phyloP scores from a whole-genome alignment of 441 rosid genomes.

The Erodium moschatum region DNA sequence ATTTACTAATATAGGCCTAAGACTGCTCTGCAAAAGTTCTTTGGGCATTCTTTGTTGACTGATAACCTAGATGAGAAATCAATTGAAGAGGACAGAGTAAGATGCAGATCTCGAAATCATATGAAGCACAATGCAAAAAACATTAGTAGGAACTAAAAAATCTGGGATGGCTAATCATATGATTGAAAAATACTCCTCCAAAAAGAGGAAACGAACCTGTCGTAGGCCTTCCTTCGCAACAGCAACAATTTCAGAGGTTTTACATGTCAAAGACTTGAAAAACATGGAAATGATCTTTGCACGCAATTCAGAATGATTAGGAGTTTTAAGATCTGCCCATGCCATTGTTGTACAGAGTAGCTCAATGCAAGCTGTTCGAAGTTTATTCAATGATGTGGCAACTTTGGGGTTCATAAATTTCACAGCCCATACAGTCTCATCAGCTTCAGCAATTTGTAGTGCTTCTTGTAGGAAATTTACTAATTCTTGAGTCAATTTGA shows the following conservation, averaged over 20 bases:
- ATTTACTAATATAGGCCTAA: slow-evolving; percentile 90
- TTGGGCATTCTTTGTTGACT: slow-evolving; percentile 97
- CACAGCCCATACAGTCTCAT: slow-evolving; percentile 83
- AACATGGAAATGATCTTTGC: slow-evolving; percentile 96
- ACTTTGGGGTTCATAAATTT: slow-evolving; percentile 84
- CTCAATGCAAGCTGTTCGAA: slow-evolving; percentile 94
- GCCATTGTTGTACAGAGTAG: slow-evolving; percentile 94
- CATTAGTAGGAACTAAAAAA: background rate
- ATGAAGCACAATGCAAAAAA: background rate
- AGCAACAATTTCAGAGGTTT: slow-evolving; percentile 87
- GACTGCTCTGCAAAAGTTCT: slow-evolving; percentile 97
- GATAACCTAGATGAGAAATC: slow-evolving; percentile 53
- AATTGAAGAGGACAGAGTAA: background rate
- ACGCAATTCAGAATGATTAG: slow-evolving; percentile 74
- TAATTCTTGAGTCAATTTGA: slow-evolving; percentile 88
- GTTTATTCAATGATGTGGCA: slow-evolving; percentile 70
- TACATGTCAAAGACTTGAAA: slow-evolving; percentile 90
- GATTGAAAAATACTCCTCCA: background rate
- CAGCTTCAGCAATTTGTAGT: slow-evolving; percentile 94
- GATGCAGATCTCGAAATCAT: background rate
- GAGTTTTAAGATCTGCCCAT: slow-evolving; percentile 90
- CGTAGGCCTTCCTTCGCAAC: slow-evolving; percentile 97
- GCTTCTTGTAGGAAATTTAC: slow-evolving; percentile 94
- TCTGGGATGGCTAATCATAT: background rate
- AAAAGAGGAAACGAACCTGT: slow-evolving; percentile 51